Percentiles rank a stretch among this genome's conserved stretches.
Evolutionary conservation across 441 rosid species (phyloP).

Genomic region (Adansonia rubrostipa): DNA sequence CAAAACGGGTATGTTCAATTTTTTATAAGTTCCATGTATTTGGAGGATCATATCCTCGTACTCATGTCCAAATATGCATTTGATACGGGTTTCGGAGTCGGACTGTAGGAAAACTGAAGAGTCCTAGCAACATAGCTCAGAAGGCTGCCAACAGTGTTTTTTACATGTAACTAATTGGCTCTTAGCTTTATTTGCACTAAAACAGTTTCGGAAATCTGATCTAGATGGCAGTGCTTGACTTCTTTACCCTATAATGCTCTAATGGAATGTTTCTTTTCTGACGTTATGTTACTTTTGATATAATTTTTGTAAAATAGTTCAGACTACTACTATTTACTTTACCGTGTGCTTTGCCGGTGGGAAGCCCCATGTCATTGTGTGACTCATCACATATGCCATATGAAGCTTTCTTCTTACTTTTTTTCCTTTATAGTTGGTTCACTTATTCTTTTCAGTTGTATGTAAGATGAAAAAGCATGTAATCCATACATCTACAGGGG

Average conservation of each 20-base stretch:
- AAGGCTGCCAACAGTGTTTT: background rate
- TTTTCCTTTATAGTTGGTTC: background rate
- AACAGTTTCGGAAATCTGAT: background rate
- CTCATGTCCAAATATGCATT: too few relatives aligned
- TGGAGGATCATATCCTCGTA: too few relatives aligned
- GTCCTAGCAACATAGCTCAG: too few relatives aligned
- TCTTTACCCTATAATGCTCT: background rate
- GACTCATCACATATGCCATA: background rate
- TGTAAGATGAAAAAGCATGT: background rate
- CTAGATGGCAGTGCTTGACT: background rate
- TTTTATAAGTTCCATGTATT: too few relatives aligned
- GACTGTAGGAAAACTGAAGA: too few relatives aligned
- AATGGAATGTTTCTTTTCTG: background rate
- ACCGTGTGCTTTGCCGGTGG: background rate
- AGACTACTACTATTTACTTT: background rate
- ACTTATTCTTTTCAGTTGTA: background rate
- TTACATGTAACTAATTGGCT: background rate
- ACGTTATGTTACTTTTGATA: background rate
- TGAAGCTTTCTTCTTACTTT: background rate
- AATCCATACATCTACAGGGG: constrained; percentile 57
- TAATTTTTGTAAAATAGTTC: background rate
- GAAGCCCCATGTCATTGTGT: background rate
- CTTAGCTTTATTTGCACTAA: background rate
- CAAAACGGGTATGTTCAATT: too few relatives aligned
- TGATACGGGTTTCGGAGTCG: too few relatives aligned